Evolutionary conservation across 2,329 filamentous ascomycete genomes (phyloP).

Genomic region (Diaporthe eres): DNA sequence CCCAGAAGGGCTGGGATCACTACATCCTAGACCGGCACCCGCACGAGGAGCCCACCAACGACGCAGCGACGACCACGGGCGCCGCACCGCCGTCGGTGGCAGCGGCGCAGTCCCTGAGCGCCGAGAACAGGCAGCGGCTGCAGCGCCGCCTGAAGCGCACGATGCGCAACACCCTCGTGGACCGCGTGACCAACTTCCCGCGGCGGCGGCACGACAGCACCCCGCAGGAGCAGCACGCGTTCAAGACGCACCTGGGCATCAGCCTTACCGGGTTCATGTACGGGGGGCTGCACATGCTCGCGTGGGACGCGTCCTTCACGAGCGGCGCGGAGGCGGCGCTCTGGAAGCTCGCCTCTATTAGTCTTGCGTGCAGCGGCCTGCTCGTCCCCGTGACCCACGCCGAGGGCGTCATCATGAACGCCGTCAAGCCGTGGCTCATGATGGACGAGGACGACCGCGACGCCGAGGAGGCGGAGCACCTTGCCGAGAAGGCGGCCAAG

Average conservation of each 20-base stretch:
- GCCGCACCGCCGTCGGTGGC: not conserved
- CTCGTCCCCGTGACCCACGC: slow-evolving; percentile 35
- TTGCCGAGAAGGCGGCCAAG: slow-evolving; percentile 14
- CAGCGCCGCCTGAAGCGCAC: slow-evolving; percentile 22
- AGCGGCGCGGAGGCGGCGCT: not conserved
- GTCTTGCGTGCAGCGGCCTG: slow-evolving; percentile 25
- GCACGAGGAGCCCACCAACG: not conserved
- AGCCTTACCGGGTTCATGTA: slow-evolving; percentile 31
- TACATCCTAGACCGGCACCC: slow-evolving; percentile 25
- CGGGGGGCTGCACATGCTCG: slow-evolving; percentile 36
- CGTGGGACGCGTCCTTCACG: slow-evolving; percentile 34
- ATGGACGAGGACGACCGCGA: slow-evolving; percentile 39
- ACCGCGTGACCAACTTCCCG: slow-evolving; percentile 39
- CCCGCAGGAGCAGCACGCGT: slow-evolving; percentile 11
- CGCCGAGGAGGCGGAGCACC: slow-evolving; percentile 34
- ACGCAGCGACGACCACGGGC: not conserved
- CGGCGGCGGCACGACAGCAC: slow-evolving; percentile 20
- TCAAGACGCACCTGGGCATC: slow-evolving; percentile 36
- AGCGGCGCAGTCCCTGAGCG: not conserved
- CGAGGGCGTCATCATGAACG: slow-evolving; percentile 26
- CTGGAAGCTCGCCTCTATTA: slow-evolving; percentile 22
- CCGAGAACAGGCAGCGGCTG: not conserved
- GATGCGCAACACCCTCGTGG: slow-evolving; percentile 29
- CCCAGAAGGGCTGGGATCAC: slow-evolving; percentile 36
- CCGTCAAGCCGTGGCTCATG: slow-evolving; percentile 26